These are phyloP conservation scores for Larix sibirica DNA, from an alignment of 83 land plant species.

Conservation along the genomic window DNA sequence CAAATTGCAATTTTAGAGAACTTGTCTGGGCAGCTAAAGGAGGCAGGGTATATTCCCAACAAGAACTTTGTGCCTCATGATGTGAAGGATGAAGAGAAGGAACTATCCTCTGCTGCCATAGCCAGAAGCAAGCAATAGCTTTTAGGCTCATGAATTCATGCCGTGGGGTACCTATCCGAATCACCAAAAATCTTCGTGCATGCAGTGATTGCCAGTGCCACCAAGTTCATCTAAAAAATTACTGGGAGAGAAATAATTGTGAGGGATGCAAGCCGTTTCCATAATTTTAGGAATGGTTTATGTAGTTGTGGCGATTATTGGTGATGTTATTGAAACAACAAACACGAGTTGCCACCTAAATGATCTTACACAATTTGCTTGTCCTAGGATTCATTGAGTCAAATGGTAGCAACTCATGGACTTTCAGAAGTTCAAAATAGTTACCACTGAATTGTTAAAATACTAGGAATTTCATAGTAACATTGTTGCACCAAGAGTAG, in stretches of 20 bases:
- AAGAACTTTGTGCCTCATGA: neutral
- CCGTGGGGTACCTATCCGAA: neutral
- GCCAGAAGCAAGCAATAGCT: neutral
- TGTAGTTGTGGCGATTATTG: neutral
- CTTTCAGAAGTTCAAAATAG: too few relatives aligned
- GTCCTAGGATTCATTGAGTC: too few relatives aligned
- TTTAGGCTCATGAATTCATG: neutral
- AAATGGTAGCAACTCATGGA: too few relatives aligned
- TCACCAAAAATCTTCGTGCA: neutral
- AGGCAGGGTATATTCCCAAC: constrained; percentile 27
- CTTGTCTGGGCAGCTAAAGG: constrained; percentile 21
- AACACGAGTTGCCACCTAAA: too few relatives aligned
- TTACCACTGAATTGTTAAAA: too few relatives aligned
- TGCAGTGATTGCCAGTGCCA: neutral
- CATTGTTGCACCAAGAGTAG: too few relatives aligned
- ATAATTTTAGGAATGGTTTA: neutral
- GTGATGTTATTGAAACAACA: neutral
- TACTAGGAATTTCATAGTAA: too few relatives aligned
- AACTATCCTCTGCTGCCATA: neutral
- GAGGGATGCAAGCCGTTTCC: neutral
- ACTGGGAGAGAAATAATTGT: neutral
- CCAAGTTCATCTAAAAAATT: neutral
- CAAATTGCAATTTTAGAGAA: constrained; percentile 6
- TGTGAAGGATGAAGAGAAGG: constrained; percentile 2
- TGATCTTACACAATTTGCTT: too few relatives aligned